A percentile compares a stretch with the other conserved stretches of the same genome.
Evolutionary conservation across 2,329 filamentous ascomycete species (phyloP).

Genomic region (Talaromyces sp.): DNA sequence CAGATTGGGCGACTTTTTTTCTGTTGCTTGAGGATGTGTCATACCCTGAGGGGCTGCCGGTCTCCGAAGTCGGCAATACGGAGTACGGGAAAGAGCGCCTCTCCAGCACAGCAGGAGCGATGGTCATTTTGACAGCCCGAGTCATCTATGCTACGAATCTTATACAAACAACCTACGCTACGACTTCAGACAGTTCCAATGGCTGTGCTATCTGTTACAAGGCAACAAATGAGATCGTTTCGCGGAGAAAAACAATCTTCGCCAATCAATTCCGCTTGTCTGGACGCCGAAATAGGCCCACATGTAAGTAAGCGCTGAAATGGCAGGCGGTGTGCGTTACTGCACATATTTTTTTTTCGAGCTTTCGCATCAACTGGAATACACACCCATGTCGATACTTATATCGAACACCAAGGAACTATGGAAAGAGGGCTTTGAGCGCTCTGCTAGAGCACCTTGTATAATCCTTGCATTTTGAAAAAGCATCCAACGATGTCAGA

Average conservation of each 20-base stretch:
- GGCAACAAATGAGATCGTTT: not conserved
- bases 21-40: not conserved
- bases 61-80: conserved; percentile 9
- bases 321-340: conserved; percentile 5
- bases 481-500: conserved; percentile 7
- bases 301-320: not conserved
- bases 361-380: not conserved
- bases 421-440: not conserved
- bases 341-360: conserved; percentile 8
- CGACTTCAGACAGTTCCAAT: not conserved
- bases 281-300: not conserved
- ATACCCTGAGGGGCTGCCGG: conserved; percentile 6
- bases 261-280: not conserved
- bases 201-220: not conserved
- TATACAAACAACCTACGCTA: not conserved
- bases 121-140: not conserved
- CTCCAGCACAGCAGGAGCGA: not conserved
- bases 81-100: not conserved
- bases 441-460: not conserved
- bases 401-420: not conserved
- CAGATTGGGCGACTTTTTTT: not conserved
- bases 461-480: not conserved
- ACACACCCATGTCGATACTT: not conserved
- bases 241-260: not conserved
- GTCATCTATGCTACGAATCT: not conserved